Evolutionary conservation across 2,329 filamentous ascomycete genomes (phyloP).

Genomic region (Fusarium proliferatum): DNA sequence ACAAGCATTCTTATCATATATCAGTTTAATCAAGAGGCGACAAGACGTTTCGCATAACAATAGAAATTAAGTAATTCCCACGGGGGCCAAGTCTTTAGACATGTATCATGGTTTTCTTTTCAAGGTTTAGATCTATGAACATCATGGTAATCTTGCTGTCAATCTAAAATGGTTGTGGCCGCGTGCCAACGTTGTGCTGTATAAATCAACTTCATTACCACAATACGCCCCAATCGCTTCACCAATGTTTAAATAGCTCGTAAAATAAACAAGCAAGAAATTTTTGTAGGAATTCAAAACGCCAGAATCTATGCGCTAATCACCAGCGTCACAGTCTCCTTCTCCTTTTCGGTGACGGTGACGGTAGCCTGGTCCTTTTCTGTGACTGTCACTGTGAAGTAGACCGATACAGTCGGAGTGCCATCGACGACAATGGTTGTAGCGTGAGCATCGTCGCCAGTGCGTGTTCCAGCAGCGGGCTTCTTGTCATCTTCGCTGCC

Average conservation of each 20-base stretch:
- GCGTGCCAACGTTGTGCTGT: background rate
- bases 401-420: slow-evolving; percentile 51
- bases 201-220: slow-evolving; percentile 37
- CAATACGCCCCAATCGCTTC: slow-evolving; percentile 14
- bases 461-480: slow-evolving; percentile 13
- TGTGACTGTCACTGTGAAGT: slow-evolving; percentile 53
- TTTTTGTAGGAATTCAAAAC: background rate
- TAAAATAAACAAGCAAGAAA: background rate
- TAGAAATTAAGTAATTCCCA: background rate
- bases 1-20: slow-evolving; percentile 5
- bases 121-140: background rate
- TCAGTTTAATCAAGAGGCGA: background rate
- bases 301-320: slow-evolving; percentile 38
- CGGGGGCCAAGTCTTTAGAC: background rate
- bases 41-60: background rate
- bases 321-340: slow-evolving; percentile 49
- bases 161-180: background rate
- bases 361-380: slow-evolving; percentile 46
- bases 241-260: background rate
- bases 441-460: slow-evolving; percentile 25
- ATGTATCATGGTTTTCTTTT: slow-evolving; percentile 1
- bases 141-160: background rate
- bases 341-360: slow-evolving; percentile 49
- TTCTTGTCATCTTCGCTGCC: slow-evolving; percentile 15
- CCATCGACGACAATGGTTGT: slow-evolving; percentile 46